Base-by-base conservation (phyloP, 2,329 filamentous ascomycete genomes). In the Colletotrichum melonis region DNA sequence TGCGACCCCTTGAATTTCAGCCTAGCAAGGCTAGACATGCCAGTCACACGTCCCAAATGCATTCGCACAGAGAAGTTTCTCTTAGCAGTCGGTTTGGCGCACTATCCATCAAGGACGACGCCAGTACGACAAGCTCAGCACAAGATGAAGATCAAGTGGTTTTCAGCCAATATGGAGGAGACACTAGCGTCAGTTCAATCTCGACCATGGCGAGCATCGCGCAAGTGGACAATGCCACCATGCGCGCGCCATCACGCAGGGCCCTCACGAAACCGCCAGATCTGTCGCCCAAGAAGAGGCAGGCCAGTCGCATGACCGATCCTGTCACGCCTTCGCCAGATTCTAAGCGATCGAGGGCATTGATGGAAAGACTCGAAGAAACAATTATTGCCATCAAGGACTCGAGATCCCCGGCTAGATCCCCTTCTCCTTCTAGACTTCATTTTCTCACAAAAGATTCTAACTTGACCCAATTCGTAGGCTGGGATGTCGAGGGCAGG, bases 401-500 rank as follows among this genome's bases (percentile, higher is more conserved):
- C 68, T 79, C 79, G 16, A 63, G 71, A 26, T 83, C 85, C 76
- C 82, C 85, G 54, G 78, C 77, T 76, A 84, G 86, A 78, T 80
- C 81, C 76, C 80, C 80, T 71, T 87, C 84, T 78, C 86, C 85
- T 73, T 83, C 76, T 46, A 88, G 89, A 76, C 77, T 80, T 16
- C 78, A 80, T 1, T 95, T 88, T 86, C 86, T 96, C 78, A 92
- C 89, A 76, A 93, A 92, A 85, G 85, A 92, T 87, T 94, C 95
- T 91, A 92, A 94, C 88, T 84, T 89, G 76, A 88, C 85, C 78
- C 82, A 81, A 42, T 90, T 86, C 83, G 75, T 89, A 94, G 93
- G 89, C 78, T 96, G 93, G 89, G 95, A 98, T 81, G 91, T 95
- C 76, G 92, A 95, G 77, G 90, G 90, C 74, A 91, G 92, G 76